Evolutionary conservation across 257 asterid genomes (phyloP).

Genomic region (Gentiana dahurica): DNA sequence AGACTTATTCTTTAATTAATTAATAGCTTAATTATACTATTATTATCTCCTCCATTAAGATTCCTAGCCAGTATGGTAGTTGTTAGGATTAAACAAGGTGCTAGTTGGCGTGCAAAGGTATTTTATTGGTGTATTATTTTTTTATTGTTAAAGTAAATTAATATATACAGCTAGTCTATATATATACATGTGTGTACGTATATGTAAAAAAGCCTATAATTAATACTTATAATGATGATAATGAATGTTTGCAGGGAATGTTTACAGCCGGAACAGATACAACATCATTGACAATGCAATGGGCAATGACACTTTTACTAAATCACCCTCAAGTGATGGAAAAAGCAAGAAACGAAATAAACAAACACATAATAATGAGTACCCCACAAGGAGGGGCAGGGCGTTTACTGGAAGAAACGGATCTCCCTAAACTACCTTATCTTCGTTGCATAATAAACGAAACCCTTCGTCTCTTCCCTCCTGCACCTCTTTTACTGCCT

Average conservation of each 20-base stretch:
- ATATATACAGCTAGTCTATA: too few relatives aligned
- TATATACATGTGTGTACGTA: too few relatives aligned
- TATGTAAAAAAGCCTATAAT: too few relatives aligned
- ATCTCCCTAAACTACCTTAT: constrained; percentile 41
- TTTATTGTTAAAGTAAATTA: too few relatives aligned
- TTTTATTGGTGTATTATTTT: too few relatives aligned
- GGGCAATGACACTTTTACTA: constrained; percentile 53
- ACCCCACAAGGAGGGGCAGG: constrained; percentile 23
- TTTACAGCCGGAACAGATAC: constrained; percentile 14
- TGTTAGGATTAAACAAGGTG: too few relatives aligned
- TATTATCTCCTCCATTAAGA: too few relatives aligned
- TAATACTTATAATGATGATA: too few relatives aligned
- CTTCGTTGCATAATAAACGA: constrained; percentile 35
- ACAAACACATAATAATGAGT: constrained; percentile 1
- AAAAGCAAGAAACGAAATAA: constrained; percentile 46
- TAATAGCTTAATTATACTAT: too few relatives aligned
- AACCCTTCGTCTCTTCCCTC: constrained; percentile 40
- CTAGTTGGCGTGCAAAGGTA: too few relatives aligned
- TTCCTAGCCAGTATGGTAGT: too few relatives aligned
- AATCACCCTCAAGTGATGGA: constrained; percentile 42
- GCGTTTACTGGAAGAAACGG: constrained; percentile 35
- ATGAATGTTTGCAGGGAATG: neutral
- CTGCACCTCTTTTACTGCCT: constrained; percentile 40
- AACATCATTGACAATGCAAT: constrained; percentile 42
- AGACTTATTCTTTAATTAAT: too few relatives aligned